phyloP scores from a whole-genome alignment of 169 alveolate genomes.

The Eimeria maxima region DNA sequence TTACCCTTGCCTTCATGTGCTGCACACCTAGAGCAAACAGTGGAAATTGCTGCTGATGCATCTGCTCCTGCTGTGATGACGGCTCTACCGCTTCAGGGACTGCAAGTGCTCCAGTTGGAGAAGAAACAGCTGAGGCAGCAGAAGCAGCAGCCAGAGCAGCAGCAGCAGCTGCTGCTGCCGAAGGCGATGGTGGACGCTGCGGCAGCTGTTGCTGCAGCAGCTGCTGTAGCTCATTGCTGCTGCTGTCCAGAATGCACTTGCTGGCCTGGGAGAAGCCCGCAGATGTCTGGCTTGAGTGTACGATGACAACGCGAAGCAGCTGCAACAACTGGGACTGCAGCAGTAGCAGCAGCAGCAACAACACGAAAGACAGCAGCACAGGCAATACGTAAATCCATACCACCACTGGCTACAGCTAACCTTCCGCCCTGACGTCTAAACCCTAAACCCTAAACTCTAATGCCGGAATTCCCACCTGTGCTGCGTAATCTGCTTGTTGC shows the following conservation, averaged over 20 bases:
- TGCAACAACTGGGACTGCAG: slow-evolving; percentile 76
- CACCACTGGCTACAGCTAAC: background rate
- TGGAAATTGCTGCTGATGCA: slow-evolving; percentile 34
- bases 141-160: no score
- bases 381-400: background rate
- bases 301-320: slow-evolving; percentile 71
- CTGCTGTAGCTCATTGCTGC: slow-evolving; percentile 32
- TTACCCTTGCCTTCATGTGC: slow-evolving; percentile 20
- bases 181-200: background rate
- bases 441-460: slow-evolving; percentile 34
- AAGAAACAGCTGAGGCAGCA: background rate
- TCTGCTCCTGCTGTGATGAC: slow-evolving; percentile 52
- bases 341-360: slow-evolving; percentile 61
- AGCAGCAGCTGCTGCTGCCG: slow-evolving; percentile 62
- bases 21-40: slow-evolving; percentile 45
- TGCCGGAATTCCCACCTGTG: slow-evolving; percentile 23
- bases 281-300: slow-evolving; percentile 46
- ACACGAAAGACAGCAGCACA: slow-evolving; percentile 27
- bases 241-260: slow-evolving; percentile 28
- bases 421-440: background rate
- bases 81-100: background rate
- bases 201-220: no score
- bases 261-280: slow-evolving; percentile 57
- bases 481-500: slow-evolving; percentile 21
- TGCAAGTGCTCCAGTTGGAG: slow-evolving; percentile 24